These are phyloP conservation scores for Geranomyces variabilis DNA, from an alignment of 192 early-diverging fungal genomes.

Conservation along the genomic window DNA sequence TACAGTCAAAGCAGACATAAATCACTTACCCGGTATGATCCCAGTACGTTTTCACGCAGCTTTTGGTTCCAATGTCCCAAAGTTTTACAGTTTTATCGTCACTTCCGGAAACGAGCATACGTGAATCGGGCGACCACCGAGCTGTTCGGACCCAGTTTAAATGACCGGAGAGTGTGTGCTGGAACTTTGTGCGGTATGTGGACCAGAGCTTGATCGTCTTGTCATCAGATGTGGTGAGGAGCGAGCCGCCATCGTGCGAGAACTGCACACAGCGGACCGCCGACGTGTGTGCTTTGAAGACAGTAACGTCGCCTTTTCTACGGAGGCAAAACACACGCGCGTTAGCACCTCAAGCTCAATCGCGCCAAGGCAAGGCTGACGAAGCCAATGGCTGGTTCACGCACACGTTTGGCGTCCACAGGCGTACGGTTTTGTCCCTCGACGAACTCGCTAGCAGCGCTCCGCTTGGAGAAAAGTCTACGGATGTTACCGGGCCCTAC, in stretches of 20 bases:
- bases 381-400: neutral
- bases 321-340: neutral
- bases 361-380: neutral
- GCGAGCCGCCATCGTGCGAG: slow-evolving; percentile 49
- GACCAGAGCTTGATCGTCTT: slow-evolving; percentile 68
- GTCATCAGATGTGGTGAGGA: slow-evolving; percentile 62
- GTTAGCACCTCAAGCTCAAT: neutral
- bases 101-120: slow-evolving; percentile 57
- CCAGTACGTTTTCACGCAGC: slow-evolving; percentile 64
- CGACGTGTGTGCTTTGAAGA: slow-evolving; percentile 66
- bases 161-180: slow-evolving; percentile 59
- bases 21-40: slow-evolving; percentile 55
- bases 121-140: slow-evolving; percentile 53
- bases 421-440: slow-evolving; percentile 56
- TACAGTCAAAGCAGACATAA: neutral
- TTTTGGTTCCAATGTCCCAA: slow-evolving; percentile 56
- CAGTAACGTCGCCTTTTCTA: slow-evolving; percentile 64
- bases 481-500: slow-evolving; percentile 56
- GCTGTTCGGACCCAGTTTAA: slow-evolving; percentile 66
- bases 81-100: slow-evolving; percentile 66
- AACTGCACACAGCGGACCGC: slow-evolving; percentile 60
- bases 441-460: slow-evolving; percentile 56
- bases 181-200: slow-evolving; percentile 58
- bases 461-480: slow-evolving; percentile 60
- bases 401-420: slow-evolving; percentile 68